phyloP scores from a whole-genome alignment of 768 basidiomycete species.

The Mycena filopes region DNA sequence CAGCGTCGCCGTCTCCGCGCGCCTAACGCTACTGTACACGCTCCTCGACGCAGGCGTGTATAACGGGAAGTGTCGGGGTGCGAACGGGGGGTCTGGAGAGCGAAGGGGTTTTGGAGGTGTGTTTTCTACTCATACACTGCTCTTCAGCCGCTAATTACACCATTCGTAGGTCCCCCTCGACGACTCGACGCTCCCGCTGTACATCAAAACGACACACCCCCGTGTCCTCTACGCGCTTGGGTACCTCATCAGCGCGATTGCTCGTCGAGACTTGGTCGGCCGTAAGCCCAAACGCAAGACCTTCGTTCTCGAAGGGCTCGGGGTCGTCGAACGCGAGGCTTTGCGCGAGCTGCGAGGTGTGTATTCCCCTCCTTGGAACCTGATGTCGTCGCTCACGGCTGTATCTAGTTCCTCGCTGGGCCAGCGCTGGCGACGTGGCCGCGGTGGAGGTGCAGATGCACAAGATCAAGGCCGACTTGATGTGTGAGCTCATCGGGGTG shows the following conservation, averaged over 20 bases:
- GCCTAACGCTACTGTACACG: slow-evolving; percentile 71
- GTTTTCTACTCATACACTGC: slow-evolving; percentile 20
- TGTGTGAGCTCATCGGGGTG: slow-evolving; percentile 77
- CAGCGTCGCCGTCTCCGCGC: slow-evolving; percentile 56
- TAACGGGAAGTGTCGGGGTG: slow-evolving; percentile 39
- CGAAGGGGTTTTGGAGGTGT: slow-evolving; percentile 49
- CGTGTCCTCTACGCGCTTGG: slow-evolving; percentile 70
- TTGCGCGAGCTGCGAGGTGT: slow-evolving; percentile 51
- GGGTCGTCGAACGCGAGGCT: slow-evolving; percentile 59
- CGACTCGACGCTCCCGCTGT: slow-evolving; percentile 54
- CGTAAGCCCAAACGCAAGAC: slow-evolving; percentile 77
- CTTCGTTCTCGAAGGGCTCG: slow-evolving; percentile 73
- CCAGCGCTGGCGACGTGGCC: slow-evolving; percentile 60
- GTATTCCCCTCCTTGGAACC: slow-evolving; percentile 32
- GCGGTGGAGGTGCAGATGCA: slow-evolving; percentile 60
- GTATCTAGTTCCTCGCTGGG: slow-evolving; percentile 64
- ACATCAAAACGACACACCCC: slow-evolving; percentile 74
- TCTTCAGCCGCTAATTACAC: slow-evolving; percentile 35
- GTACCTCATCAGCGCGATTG: slow-evolving; percentile 72
- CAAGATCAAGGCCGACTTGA: slow-evolving; percentile 76
- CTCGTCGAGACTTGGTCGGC: slow-evolving; percentile 75
- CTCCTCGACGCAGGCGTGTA: slow-evolving; percentile 66
- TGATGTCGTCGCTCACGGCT: slow-evolving; percentile 20
- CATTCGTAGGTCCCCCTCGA: slow-evolving; percentile 47
- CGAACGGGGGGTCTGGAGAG: slow-evolving; percentile 46